These are phyloP conservation scores for rapeseed (Brassica napus) DNA, from an alignment of 345 rosid genomes.

Conservation along the genomic window Da-Ae NC_063437.1:980001-980500, in stretches of 20 bases:
- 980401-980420: background rate
- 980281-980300: constrained; percentile 56
- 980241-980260: constrained; percentile 70
- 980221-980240: constrained; percentile 58
- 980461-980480: background rate
- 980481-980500: constrained; percentile 74
- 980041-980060: background rate
- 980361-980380: constrained; percentile 20
- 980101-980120: background rate
- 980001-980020: background rate
- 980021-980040: background rate
- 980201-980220: constrained; percentile 59
- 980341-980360: constrained; percentile 64
- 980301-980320: constrained; percentile 69
- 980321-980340: constrained; percentile 66
- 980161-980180: background rate
- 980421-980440: background rate
- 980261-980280: constrained; percentile 76
- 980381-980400: background rate
- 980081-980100: background rate
- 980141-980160: background rate
- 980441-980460: background rate
- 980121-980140: background rate
- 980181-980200: constrained; percentile 53
- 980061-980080: background rate